Conservation (phyloP, 495 filamentous ascomycete species). For the Hypoxylon intermedium region DNA sequence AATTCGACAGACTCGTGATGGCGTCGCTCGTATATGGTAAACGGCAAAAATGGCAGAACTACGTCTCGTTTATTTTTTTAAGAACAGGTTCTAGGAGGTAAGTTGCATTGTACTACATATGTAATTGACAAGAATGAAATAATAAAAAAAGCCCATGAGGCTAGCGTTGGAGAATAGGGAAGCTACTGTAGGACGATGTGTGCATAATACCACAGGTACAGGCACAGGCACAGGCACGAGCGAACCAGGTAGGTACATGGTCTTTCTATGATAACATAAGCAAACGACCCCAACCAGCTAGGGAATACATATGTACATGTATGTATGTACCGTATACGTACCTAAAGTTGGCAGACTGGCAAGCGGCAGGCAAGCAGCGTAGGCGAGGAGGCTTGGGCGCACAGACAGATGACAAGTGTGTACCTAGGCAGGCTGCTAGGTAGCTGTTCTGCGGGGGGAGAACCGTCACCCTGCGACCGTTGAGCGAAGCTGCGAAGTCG, state of each 20-base stretch:
- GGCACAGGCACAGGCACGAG: constrained; percentile 3
- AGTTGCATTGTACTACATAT: background rate
- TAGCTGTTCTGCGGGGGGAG: background rate
- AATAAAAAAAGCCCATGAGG: background rate
- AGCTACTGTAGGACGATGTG: constrained; percentile 10
- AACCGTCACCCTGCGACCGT: background rate
- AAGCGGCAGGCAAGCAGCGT: too few relatives aligned
- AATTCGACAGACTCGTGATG: constrained; percentile 15
- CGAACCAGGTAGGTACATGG: constrained; percentile 3
- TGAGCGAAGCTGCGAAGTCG: constrained; percentile 1
- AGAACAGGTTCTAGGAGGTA: background rate
- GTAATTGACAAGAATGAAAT: background rate
- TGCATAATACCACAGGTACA: background rate
- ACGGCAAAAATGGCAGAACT: background rate
- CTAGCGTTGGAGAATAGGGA: constrained; percentile 10
- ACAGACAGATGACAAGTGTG: background rate
- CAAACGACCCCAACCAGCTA: constrained; percentile 13
- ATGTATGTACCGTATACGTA: too few relatives aligned
- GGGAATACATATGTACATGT: too few relatives aligned
- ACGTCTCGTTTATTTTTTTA: constrained; percentile 1
- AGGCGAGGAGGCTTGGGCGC: background rate
- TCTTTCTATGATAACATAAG: too few relatives aligned
- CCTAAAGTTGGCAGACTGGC: too few relatives aligned
- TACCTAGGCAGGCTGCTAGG: background rate
- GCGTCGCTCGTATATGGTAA: constrained; percentile 5